A percentile compares a stretch with the other conserved stretches of the same genome.
These are phyloP conservation scores for Pythium volutum DNA, from an alignment of 352 stramenopile species.

Conservation along the genomic window DNA sequence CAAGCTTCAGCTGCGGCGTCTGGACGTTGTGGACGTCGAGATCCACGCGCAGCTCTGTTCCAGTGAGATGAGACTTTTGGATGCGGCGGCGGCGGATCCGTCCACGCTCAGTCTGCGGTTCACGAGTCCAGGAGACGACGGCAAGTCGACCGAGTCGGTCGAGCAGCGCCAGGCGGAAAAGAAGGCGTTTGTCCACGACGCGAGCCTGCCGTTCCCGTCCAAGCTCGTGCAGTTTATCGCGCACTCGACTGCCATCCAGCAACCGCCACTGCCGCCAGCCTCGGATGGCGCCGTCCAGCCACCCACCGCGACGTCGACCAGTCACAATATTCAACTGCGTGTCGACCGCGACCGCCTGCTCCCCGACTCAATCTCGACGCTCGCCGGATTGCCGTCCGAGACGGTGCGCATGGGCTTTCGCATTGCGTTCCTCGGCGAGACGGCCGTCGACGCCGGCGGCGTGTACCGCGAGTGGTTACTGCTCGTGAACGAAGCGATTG, in stretches of 20 bases:
- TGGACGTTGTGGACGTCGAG: conserved; percentile 2
- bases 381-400: conserved; percentile 40
- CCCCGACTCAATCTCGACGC: conserved; percentile 58
- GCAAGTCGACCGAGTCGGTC: neutral
- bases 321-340: conserved; percentile 1
- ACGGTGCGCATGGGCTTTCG: conserved; percentile 53
- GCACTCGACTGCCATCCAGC: neutral
- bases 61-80: neutral
- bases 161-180: conserved; percentile 6
- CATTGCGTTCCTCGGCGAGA: conserved; percentile 80
- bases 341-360: conserved; percentile 35
- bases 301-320: no score
- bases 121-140: neutral
- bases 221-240: conserved; percentile 19
- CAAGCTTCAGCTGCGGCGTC: neutral
- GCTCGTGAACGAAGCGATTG: conserved; percentile 62
- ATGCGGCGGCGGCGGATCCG: conserved; percentile 6
- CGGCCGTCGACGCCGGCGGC: conserved; percentile 67
- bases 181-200: conserved; percentile 8
- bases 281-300: neutral
- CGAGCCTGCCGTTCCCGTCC: conserved; percentile 14
- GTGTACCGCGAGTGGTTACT: conserved; percentile 89
- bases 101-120: conserved; percentile 1
- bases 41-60: neutral
- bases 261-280: neutral